These are phyloP conservation scores for Boletus vinaceobasis DNA, from an alignment of 768 basidiomycete species.

Conservation along the genomic window DNA sequence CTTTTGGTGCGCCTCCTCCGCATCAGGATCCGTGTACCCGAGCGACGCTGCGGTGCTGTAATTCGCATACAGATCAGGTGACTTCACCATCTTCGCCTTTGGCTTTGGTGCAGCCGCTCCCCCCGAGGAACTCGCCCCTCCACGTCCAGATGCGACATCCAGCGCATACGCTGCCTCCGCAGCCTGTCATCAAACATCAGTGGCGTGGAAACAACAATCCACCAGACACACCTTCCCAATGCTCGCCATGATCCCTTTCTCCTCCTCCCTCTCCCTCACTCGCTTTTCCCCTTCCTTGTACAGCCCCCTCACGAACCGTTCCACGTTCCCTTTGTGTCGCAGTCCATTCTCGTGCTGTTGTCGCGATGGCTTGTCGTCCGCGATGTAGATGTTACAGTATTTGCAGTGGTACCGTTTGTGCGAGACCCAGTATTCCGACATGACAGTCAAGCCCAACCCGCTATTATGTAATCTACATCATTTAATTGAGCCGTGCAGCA, in stretches of 20 bases:
- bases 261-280: conserved; percentile 81
- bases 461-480: too few relatives aligned
- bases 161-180: conserved; percentile 77
- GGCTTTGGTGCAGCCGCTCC: conserved; percentile 28
- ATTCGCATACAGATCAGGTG: conserved; percentile 69
- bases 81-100: conserved; percentile 46
- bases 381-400: conserved; percentile 96
- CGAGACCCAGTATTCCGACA: conserved; percentile 63
- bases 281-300: conserved; percentile 92
- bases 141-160: conserved; percentile 70
- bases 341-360: conserved; percentile 91
- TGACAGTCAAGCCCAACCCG: background rate
- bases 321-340: conserved; percentile 90
- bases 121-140: conserved; percentile 24
- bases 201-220: background rate
- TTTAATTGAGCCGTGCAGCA: too few relatives aligned
- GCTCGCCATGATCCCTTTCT: conserved; percentile 79
- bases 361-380: conserved; percentile 91
- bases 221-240: conserved; percentile 65
- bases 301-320: conserved; percentile 85
- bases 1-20: conserved; percentile 60
- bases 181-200: conserved; percentile 43
- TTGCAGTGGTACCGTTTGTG: conserved; percentile 94
- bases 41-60: conserved; percentile 87
- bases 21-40: conserved; percentile 77